These are phyloP conservation scores for Gossypium raimondii DNA, from an alignment of 345 rosid species.

Conservation along the genomic window DNA sequence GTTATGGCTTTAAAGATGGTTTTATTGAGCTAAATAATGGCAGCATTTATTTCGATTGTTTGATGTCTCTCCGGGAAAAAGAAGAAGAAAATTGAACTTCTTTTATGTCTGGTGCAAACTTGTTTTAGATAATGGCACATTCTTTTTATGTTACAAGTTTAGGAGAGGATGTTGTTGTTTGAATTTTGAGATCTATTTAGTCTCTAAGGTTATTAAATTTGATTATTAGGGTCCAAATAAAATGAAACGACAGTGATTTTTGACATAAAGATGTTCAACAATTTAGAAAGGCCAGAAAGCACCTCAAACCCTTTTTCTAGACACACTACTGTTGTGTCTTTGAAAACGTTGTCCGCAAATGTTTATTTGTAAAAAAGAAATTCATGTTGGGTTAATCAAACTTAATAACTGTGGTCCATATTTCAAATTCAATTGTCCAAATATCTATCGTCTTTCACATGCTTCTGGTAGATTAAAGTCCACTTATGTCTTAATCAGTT, in stretches of 20 bases:
- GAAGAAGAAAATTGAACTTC: neutral
- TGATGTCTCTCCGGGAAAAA: neutral
- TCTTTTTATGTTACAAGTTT: too few species aligned
- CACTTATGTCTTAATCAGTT: constrained; percentile 1
- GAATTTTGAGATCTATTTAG: too few species aligned
- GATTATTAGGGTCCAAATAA: too few species aligned
- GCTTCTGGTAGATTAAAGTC: neutral
- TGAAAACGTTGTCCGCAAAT: constrained; percentile 9
- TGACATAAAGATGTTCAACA: constrained; percentile 12
- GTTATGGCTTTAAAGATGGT: neutral
- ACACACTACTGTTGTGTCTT: neutral
- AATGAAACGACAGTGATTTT: neutral
- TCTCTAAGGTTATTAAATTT: too few species aligned
- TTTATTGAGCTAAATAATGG: neutral
- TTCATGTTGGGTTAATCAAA: neutral
- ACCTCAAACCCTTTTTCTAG: neutral
- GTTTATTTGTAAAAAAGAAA: neutral
- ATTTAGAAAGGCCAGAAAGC: constrained; percentile 6
- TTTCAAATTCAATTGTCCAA: neutral
- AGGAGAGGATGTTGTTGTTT: too few species aligned
- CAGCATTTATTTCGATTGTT: neutral
- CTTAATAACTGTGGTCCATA: neutral
- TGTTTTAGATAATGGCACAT: too few species aligned
- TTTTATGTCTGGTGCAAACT: too few species aligned
- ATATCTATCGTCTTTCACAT: neutral